A percentile compares a stretch with the other conserved stretches of the same genome.
Evolutionary conservation across 306 rosid species (phyloP).

Genomic region (Vigna nakashimae): DNA sequence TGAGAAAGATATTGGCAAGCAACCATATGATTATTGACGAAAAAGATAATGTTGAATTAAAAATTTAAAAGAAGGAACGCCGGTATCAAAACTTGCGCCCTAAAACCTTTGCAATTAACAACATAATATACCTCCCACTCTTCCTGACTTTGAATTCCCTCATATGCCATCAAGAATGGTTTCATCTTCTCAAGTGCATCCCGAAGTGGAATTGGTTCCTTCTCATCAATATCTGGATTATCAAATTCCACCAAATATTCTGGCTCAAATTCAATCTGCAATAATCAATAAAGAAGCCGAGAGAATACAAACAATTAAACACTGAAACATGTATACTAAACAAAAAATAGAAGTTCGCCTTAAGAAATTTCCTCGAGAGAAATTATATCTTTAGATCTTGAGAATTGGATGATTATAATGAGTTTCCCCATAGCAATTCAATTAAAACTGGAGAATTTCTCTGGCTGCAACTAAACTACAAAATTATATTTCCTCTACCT

Average conservation of each 20-base stretch:
- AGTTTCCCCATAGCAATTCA: neutral
- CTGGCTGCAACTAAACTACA: constrained; percentile 30
- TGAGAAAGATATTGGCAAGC: constrained; percentile 21
- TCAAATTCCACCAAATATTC: constrained; percentile 87
- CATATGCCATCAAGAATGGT: constrained; percentile 92
- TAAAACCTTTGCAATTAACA: constrained; percentile 22
- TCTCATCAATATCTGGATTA: constrained; percentile 91
- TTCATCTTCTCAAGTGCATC: constrained; percentile 93
- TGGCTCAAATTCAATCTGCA: constrained; percentile 93
- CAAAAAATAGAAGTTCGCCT: constrained; percentile 9
- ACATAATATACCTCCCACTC: constrained; percentile 90
- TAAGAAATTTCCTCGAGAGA: neutral
- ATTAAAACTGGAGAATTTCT: constrained; percentile 8
- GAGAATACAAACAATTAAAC: constrained; percentile 15
- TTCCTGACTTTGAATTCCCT: constrained; percentile 83
- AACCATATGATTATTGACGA: constrained; percentile 31
- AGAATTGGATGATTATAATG: neutral
- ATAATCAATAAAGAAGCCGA: constrained; percentile 38
- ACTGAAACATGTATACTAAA: constrained; percentile 5
- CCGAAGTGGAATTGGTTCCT: constrained; percentile 79
- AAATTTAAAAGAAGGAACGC: neutral
- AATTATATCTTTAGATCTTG: neutral
- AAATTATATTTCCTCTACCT: constrained; percentile 3
- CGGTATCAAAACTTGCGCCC: neutral
- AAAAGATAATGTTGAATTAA: constrained; percentile 25